phyloP scores from a whole-genome alignment of 1,284 basidiomycete genomes.

The Grifola frondosa region DNA sequence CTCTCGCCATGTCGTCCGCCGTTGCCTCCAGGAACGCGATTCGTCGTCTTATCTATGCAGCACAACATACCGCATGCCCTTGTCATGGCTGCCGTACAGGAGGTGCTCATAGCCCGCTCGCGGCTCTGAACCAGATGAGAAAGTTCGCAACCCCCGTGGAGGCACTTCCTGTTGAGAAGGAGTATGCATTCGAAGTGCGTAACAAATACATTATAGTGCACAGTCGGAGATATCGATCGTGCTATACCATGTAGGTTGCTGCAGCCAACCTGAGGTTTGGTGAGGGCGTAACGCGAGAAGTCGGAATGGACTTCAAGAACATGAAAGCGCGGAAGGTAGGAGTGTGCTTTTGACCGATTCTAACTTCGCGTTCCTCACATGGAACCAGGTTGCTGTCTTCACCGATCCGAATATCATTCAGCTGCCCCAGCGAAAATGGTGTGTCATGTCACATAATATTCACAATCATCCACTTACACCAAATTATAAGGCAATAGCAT shows the following conservation, averaged over 20 bases:
- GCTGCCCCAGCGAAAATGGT: constrained; percentile 84
- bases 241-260: constrained; percentile 60
- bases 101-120: constrained; percentile 41
- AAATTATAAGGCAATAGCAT: constrained; percentile 65
- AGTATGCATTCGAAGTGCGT: constrained; percentile 93
- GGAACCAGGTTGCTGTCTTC: constrained; percentile 82
- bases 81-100: constrained; percentile 65
- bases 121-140: constrained; percentile 61
- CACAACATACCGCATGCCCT: constrained; percentile 72
- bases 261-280: constrained; percentile 90
- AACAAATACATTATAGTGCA: neutral
- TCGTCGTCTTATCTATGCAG: constrained; percentile 66
- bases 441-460: constrained; percentile 28
- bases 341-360: constrained; percentile 5
- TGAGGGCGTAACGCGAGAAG: constrained; percentile 86
- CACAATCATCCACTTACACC: neutral
- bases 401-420: constrained; percentile 87
- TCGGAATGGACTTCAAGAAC: constrained; percentile 93
- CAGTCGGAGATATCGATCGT: neutral
- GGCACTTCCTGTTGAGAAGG: constrained; percentile 61
- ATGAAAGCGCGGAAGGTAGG: constrained; percentile 80
- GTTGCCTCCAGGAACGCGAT: constrained; percentile 56
- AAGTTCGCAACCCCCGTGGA: constrained; percentile 86
- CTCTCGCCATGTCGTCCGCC: constrained; percentile 46
- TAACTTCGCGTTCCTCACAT: constrained; percentile 17